Percentiles rank a stretch among this genome's conserved stretches.
Evolutionary conservation across 148 eudicot genomes (phyloP).

Genomic region (Camellia japonica): DNA sequence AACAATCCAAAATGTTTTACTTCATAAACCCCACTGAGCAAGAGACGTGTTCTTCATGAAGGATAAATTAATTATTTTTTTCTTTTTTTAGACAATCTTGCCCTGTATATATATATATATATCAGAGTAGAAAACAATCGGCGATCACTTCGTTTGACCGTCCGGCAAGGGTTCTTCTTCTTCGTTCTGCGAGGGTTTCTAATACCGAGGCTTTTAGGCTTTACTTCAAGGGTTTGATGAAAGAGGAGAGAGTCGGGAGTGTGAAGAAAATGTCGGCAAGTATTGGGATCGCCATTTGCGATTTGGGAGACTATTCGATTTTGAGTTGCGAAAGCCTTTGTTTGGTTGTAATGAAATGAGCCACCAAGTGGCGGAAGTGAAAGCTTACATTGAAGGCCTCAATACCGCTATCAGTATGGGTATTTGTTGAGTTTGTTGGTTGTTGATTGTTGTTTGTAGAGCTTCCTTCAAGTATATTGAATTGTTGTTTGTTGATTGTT

Average conservation of each 20-base stretch:
- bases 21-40: no score
- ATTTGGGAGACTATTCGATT: conserved; percentile 38
- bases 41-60: no score
- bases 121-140: conserved; percentile 36
- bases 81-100: no score
- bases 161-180: conserved; percentile 32
- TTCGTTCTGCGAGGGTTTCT: background rate
- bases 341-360: conserved; percentile 17
- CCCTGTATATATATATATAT: no score
- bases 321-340: conserved; percentile 47
- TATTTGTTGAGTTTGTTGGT: no score
- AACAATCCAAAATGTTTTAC: no score
- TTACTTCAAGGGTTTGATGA: conserved; percentile 60
- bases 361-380: conserved; percentile 31
- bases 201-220: conserved; percentile 29
- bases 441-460: no score
- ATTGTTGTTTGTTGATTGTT: no score
- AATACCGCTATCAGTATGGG: conserved; percentile 42
- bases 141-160: conserved; percentile 38
- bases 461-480: no score
- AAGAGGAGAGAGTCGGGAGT: conserved; percentile 31
- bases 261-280: conserved; percentile 27
- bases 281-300: conserved; percentile 56
- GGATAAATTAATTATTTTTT: no score
- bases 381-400: conserved; percentile 66